Evolutionary conservation across 1,139 yeast genomes (phyloP), one percentile per base, ranked within the genome.

Genomic region (Blastobotrys arbuscula): DNA sequence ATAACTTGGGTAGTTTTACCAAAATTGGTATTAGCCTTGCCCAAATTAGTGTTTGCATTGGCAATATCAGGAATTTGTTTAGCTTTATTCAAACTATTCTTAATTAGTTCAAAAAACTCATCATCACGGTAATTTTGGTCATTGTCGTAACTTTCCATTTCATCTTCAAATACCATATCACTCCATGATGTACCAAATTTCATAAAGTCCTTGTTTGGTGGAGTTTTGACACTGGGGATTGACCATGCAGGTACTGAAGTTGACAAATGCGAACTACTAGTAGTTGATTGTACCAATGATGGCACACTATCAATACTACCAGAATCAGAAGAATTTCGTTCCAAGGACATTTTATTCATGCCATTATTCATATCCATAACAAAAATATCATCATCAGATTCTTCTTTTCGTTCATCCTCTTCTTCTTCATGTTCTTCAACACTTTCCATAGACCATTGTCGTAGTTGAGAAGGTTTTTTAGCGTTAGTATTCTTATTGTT

Each of bases 121-220:
- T 57, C 62, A 44, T 63, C 66, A 28, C 57, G 26, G 12, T 41
- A 15, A 21, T 21, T 3, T 10, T 30, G 30, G 24, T 40, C 39
- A 24, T 24, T 9, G 13, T 12, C 10, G 13, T 28, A 12, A 28
- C 13, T n/a, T 12, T 36, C 39, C 39, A 36, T n/a, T n/a, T 36
- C 65, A 40, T 61, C 65, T 20, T 62, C 64, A 41, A 58, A 55
- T 35, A 55, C 63, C 39, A 63, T 45, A 49, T 65, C 69, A 39
- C 64, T 54, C 69, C 69, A 66, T 44, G 63, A 59, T 49, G 60
- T 64, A 51, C 67, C 67, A 42, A 63, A 60, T 53, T 61, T 61
- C 50, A 60, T 55, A 47, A 58, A 56, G 39, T 57, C 57, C 24
- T 51, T 53, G 26, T 50, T 51, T 28, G 31, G 31, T 4, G 38